Base-by-base conservation (phyloP, 371 early-diverging fungal species). In the Apophysomyces trapeziformis region DNA sequence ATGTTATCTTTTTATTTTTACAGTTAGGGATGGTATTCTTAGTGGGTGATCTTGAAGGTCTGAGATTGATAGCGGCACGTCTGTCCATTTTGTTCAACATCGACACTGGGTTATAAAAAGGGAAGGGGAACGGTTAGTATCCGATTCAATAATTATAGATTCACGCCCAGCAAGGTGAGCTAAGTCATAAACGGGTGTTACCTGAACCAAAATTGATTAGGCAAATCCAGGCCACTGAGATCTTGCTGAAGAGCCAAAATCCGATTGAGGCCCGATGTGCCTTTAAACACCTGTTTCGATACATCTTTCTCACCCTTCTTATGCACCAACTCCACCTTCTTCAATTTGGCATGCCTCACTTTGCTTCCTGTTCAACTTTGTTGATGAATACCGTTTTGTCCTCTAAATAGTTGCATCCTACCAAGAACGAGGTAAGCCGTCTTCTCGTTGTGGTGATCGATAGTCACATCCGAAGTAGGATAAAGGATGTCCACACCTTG, bases 151-250 rank as follows among this genome's bases (percentile, higher is more conserved):
- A 50, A 50, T 50, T 50, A 50, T 50, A 50, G 54, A 50, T 50
- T 50, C 54, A 50, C 54, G 21, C 54, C 54, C 54, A n/a, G 54
- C 54, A 7, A 21, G 9, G n/a, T 26, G 21, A 50, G 11, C 54
- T 50, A 50, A 50, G 54, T 50, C 54, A 50, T 50, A 50, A 50
- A 50, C 21, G 54, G 54, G 54, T 50, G 54, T 50, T 50, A 50
- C 54, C 54, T 50, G 54, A 50, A 50, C 54, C 54, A 50, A 21
- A 18, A 50, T 50, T 50, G 54, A 50, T 50, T 50, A 7, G 54
- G 54, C 5, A 50, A 50, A 50, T 50, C 54, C 21, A 50, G 54
- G 54, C 54, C 54, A 50, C 8, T 50, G 9, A 50, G 21, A 50
- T 50, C 54, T 50, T 50, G 54, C 11, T 50, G 54, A 50, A 50